Evolutionary conservation across 768 basidiomycete genomes (phyloP).

Genomic region (Filobasidium floriforme): DNA sequence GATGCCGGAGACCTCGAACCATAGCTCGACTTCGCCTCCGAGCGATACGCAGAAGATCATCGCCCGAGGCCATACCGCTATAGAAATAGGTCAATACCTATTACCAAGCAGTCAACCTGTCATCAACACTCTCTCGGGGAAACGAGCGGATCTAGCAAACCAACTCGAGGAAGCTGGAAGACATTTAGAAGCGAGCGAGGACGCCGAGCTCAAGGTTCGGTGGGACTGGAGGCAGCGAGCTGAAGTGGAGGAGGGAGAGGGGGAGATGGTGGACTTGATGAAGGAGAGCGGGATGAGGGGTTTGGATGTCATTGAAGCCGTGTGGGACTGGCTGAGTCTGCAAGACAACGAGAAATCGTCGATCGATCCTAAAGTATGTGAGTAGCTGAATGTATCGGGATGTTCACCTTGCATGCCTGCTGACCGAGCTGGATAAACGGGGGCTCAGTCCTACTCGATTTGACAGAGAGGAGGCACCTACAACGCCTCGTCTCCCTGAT

Average conservation of each 20-base stretch:
- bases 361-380: constrained; percentile 7
- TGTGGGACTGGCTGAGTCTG: constrained; percentile 11
- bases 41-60: not conserved
- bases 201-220: not conserved
- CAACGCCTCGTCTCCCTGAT: constrained; percentile 3
- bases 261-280: not conserved
- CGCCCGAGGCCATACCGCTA: not conserved
- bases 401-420: not conserved
- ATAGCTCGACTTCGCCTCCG: no score
- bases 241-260: not conserved
- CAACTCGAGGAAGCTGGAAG: not conserved
- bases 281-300: constrained; percentile 1
- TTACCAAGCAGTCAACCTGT: not conserved
- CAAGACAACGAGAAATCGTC: not conserved
- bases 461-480: not conserved
- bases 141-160: not conserved
- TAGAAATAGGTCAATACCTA: not conserved
- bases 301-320: constrained; percentile 7
- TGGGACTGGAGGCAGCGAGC: not conserved
- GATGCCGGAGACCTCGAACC: no score
- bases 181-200: not conserved
- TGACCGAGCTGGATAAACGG: not conserved
- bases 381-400: not conserved
- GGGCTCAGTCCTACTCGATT: constrained; percentile 20
- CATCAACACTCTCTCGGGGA: not conserved